Evolutionary conservation across 345 rosid genomes (phyloP).

Genomic region (Tarenaya hassleriana): DNA sequence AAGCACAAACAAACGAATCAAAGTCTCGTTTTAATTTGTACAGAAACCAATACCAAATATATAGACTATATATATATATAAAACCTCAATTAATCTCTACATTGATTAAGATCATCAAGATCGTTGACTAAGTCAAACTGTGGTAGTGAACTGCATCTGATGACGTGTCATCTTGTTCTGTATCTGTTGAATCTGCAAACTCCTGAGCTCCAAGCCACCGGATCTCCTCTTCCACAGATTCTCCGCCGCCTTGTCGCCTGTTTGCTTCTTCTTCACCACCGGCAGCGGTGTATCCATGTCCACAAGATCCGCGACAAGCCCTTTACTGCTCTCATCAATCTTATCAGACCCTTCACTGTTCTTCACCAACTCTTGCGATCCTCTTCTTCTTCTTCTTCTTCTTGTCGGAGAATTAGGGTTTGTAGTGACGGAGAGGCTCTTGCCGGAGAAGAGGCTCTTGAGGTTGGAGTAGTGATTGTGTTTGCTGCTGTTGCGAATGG

Average conservation of each 20-base stretch:
- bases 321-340: slow-evolving; percentile 12
- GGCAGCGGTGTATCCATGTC: slow-evolving; percentile 90
- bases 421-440: slow-evolving; percentile 15
- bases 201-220: slow-evolving; percentile 36
- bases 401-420: slow-evolving; percentile 6
- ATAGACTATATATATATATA: too few species aligned
- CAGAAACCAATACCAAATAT: too few species aligned
- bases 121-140: slow-evolving; percentile 33
- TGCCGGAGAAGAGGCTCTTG: slow-evolving; percentile 53
- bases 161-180: slow-evolving; percentile 31
- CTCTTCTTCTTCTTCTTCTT: too few species aligned
- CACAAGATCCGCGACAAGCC: slow-evolving; percentile 31
- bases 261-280: slow-evolving; percentile 48
- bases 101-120: too few species aligned
- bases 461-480: slow-evolving; percentile 51
- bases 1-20: too few species aligned
- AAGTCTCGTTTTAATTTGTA: too few species aligned
- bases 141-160: slow-evolving; percentile 26
- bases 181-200: slow-evolving; percentile 52
- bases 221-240: slow-evolving; percentile 74
- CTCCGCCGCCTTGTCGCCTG: slow-evolving; percentile 20
- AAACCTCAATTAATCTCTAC: too few species aligned
- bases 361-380: slow-evolving; percentile 12
- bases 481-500: background rate
- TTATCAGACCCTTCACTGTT: slow-evolving; percentile 18